Percentiles rank a stretch among this genome's conserved stretches.
Evolutionary conservation across 1,139 yeast species (phyloP).

Genomic region (Spathaspora jeffriesii): DNA sequence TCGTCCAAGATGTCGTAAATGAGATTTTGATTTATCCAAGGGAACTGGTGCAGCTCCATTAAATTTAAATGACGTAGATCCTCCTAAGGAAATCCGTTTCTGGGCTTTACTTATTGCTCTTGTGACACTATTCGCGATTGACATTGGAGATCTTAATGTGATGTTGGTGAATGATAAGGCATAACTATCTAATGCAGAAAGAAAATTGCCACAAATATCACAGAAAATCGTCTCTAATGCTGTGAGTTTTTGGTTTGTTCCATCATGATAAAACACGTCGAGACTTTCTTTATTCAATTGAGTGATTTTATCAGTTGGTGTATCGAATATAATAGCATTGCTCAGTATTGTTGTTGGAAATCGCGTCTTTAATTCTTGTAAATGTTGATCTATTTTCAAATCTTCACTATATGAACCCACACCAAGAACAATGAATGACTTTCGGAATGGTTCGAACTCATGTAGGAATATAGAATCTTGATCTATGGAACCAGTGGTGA

Average conservation of each 20-base stretch:
- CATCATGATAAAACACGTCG: constrained; percentile 24
- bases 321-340: constrained; percentile 59
- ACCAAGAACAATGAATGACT: constrained; percentile 70
- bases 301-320: constrained; percentile 31
- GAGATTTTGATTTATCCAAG: constrained; percentile 29
- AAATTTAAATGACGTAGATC: constrained; percentile 32
- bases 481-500: constrained; percentile 49
- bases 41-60: constrained; percentile 8
- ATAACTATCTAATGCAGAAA: constrained; percentile 64
- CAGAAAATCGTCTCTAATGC: constrained; percentile 71
- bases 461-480: constrained; percentile 65
- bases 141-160: constrained; percentile 73
- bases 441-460: constrained; percentile 89
- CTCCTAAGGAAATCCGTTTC: constrained; percentile 39
- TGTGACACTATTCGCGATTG: constrained; percentile 53
- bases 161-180: constrained; percentile 72
- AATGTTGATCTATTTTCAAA: constrained; percentile 5
- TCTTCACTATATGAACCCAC: constrained; percentile 45
- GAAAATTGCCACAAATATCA: constrained; percentile 65
- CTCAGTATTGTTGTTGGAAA: constrained; percentile 68
- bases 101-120: constrained; percentile 57
- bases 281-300: constrained; percentile 18
- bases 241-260: constrained; percentile 27
- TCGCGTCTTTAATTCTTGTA: constrained; percentile 18
- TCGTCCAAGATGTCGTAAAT: constrained; percentile 57